Evolutionary conservation across 148 eudicot species (phyloP), one percentile per base, ranked within the genome.

Genomic region (Dianthus caryophyllus): DNA sequence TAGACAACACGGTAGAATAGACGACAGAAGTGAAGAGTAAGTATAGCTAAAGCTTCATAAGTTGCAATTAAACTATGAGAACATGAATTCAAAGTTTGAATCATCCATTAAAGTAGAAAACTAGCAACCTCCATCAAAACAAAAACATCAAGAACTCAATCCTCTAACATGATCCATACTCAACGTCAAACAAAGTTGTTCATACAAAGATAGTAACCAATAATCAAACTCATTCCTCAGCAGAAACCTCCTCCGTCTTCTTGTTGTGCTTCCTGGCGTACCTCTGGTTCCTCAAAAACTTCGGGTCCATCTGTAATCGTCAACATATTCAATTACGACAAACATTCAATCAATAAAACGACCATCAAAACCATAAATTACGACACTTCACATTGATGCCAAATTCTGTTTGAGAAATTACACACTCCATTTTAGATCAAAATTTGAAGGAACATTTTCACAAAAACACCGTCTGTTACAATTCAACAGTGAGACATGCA

Each of bases 271-370:
- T 90, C 93, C 96, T 87, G 2, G 96, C 96, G 41, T 87, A 85
- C 96, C 96, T 90, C 81, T 89, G 92, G 79, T 89, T 89, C 90
- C 96, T 89, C 84, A 89, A 73, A 57, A 89, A 89, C 84, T 87
- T 89, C 1, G 96, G 93, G 74, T 89, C 96, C 96, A 89, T 89
- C 96, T 89, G 50, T 57, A 61, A 25, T 27, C 33, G 9, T 58
- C 20, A 71, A 1, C 47, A 61, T 30, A 44, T 14, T 29, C 61
- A 39, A 48, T 17, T 48, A 56, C 5, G 21, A 53, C 22, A 21
- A 53, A 29, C 9, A 53, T 9, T 22, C 7, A 24, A 18, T 16
- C 54, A 0, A n/a, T 48, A 24, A 5, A 65, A 7, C 18, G 55
- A 51, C 59, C 56, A 11, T 15, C 18, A 38, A 15, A 2, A 21